phyloP scores from a whole-genome alignment of 139 green algal species.

The Pseudopediastrum boryanum region DNA sequence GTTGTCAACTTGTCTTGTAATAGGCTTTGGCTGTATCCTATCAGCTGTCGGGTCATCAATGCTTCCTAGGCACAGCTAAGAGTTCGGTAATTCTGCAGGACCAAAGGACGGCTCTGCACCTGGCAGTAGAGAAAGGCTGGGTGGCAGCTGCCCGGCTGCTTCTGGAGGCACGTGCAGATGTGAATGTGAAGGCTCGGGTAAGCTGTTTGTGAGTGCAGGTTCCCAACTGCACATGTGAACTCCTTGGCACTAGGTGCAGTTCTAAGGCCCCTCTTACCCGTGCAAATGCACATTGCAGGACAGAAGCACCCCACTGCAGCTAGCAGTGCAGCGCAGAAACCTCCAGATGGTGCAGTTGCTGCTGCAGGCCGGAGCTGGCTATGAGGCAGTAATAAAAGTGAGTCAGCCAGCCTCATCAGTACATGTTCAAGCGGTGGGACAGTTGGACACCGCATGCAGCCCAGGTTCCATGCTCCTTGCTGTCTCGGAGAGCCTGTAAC shows the following conservation, averaged over 20 bases:
- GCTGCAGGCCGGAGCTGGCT: too few species aligned
- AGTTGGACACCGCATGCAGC: too few species aligned
- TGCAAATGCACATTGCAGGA: background rate
- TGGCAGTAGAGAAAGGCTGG: slow-evolving; percentile 27
- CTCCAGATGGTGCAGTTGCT: slow-evolving; percentile 20
- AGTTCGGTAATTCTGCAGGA: slow-evolving; percentile 7
- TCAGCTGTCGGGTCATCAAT: background rate
- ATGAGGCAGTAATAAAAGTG: too few species aligned
- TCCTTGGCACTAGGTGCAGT: background rate
- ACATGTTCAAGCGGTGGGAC: too few species aligned
- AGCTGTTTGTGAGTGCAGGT: background rate
- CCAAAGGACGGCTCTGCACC: slow-evolving; percentile 16
- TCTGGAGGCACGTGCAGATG: slow-evolving; percentile 13
- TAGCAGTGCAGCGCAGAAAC: slow-evolving; percentile 29
- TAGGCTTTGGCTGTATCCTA: background rate
- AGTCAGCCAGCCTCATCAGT: too few species aligned
- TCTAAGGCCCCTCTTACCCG: background rate
- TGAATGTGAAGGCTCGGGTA: slow-evolving; percentile 21
- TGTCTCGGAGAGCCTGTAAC: too few species aligned
- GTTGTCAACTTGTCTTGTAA: background rate
- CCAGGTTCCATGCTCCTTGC: too few species aligned
- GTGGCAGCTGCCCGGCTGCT: slow-evolving; percentile 11
- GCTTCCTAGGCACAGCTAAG: background rate
- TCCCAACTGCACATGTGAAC: background rate
- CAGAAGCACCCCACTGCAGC: slow-evolving; percentile 29